Base-by-base conservation (phyloP, 441 rosid species). In the Populus hybrid region DNA sequence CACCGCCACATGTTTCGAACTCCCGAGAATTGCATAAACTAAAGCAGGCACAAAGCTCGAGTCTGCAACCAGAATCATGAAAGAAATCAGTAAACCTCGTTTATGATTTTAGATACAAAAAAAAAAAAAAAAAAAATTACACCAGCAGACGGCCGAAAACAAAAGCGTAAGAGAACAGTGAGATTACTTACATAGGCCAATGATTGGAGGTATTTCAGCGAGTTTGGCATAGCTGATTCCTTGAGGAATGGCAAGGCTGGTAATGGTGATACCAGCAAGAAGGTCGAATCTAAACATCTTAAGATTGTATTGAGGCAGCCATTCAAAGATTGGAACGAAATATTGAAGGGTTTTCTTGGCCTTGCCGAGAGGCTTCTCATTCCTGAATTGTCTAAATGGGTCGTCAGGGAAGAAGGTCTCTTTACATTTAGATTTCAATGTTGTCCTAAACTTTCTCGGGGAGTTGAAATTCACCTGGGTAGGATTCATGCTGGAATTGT, bases 161-260 rank as follows among this genome's bases (percentile, higher is more conserved):
- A 59, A 59, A 59, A 59, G 3, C n/a, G 16, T 12, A 38, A 40
- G 50, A 33, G 2, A 33, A 33, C 40, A 36, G 40, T 45, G 53
- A 45, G 4, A 23, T 29, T 14, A 95, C 97, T 29, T 14, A 95
- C 97, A 95, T 9, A 95, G 89, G 83, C 99, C 99, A 21, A 90
- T 83, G 75, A 95, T 90, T 0, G 97, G 97, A 76, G 98, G 96
- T 69, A 95, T 12, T 20, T 79, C 65, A 9, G 89, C 98, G 61
- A 93, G 97, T 82, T 88, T 93, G 20, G 98, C 98, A 69, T 95
- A 92, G 79, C 99, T 95, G 80, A 93, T 95, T 14, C 98, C 99
- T 76, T 93, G 96, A 76, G 99, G 99, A 68, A 95, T 90, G 28
- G 99, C 98, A n/a, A 93, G 94, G 72, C 91, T 87, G 67, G 98